Percentiles rank a stretch among this genome's conserved stretches.
Evolutionary conservation across 352 stramenopile genomes (phyloP).

Genomic region (Phytophthora hibernalis): DNA sequence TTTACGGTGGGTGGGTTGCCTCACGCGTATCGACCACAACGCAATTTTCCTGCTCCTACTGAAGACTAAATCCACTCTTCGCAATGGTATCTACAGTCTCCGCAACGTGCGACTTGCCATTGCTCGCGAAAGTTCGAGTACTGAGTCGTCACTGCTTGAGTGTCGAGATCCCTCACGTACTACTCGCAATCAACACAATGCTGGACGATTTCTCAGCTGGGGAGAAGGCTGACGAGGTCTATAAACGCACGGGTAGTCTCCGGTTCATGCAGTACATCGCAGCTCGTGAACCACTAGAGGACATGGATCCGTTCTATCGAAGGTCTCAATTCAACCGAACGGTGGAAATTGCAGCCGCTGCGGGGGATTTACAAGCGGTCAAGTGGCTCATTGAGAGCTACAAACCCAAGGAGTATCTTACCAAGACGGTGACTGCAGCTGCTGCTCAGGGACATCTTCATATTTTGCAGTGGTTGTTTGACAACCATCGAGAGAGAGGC

Average conservation of each 20-base stretch:
- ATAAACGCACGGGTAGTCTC: constrained; percentile 31
- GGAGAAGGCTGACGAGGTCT: constrained; percentile 23
- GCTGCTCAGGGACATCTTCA: constrained; percentile 35
- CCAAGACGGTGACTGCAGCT: constrained; percentile 30
- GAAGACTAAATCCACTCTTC: neutral
- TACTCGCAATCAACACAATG: constrained; percentile 29
- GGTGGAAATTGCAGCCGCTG: constrained; percentile 24
- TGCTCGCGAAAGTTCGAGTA: constrained; percentile 27
- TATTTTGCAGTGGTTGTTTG: constrained; percentile 35
- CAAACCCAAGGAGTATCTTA: constrained; percentile 23
- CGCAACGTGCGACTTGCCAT: constrained; percentile 21
- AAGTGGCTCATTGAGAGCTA: constrained; percentile 37
- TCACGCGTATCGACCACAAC: constrained; percentile 21
- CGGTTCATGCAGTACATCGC: constrained; percentile 39
- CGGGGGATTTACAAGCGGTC: constrained; percentile 28
- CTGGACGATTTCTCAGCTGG: constrained; percentile 36
- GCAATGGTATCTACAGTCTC: constrained; percentile 17
- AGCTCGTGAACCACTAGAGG: constrained; percentile 26
- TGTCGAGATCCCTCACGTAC: constrained; percentile 24
- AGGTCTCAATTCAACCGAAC: constrained; percentile 32
- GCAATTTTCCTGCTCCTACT: constrained; percentile 23
- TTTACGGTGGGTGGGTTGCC: constrained; percentile 8
- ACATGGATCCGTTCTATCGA: constrained; percentile 36
- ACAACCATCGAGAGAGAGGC: constrained; percentile 29
- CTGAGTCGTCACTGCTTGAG: constrained; percentile 27